Conservation (phyloP, 768 basidiomycete genomes). For the Stropharia rugosoannulata region DNA sequence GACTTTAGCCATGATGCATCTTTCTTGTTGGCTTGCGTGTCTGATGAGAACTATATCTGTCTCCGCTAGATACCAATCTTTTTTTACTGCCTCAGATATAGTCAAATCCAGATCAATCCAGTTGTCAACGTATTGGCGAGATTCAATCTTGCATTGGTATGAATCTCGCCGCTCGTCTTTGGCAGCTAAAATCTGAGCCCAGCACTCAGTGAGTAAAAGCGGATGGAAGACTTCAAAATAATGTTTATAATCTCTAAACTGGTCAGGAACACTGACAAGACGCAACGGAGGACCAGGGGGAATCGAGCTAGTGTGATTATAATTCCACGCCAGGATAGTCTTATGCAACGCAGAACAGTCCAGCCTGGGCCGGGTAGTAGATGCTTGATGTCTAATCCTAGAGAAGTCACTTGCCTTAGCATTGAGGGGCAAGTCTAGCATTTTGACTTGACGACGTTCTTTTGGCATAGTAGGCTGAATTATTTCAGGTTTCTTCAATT, state of each 20-base stretch:
- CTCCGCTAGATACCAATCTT: constrained; percentile 77
- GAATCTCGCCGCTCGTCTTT: constrained; percentile 61
- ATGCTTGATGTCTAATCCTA: constrained; percentile 59
- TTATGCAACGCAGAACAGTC: constrained; percentile 80
- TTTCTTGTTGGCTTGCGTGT: constrained; percentile 46
- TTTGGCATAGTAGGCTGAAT: constrained; percentile 36
- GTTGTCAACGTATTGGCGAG: constrained; percentile 73
- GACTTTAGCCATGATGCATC: constrained; percentile 68
- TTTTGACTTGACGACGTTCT: constrained; percentile 63
- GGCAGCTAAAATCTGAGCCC: constrained; percentile 82
- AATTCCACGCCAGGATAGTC: constrained; percentile 83
- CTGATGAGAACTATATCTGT: constrained; percentile 83
- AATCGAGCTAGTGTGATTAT: constrained; percentile 59
- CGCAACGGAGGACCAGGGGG: constrained; percentile 53
- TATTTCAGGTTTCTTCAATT: constrained; percentile 47
- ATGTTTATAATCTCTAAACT: constrained; percentile 61
- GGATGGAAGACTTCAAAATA: constrained; percentile 83
- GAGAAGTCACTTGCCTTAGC: constrained; percentile 42
- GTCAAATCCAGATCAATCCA: constrained; percentile 79
- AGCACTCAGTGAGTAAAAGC: constrained; percentile 83
- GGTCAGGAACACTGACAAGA: constrained; percentile 54
- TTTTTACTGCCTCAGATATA: constrained; percentile 56
- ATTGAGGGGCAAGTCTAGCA: constrained; percentile 54
- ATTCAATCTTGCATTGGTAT: constrained; percentile 62
- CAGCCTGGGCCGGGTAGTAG: constrained; percentile 73